phyloP scores from a whole-genome alignment of 805 yeast genomes.

The Candida tallmaniae region DNA sequence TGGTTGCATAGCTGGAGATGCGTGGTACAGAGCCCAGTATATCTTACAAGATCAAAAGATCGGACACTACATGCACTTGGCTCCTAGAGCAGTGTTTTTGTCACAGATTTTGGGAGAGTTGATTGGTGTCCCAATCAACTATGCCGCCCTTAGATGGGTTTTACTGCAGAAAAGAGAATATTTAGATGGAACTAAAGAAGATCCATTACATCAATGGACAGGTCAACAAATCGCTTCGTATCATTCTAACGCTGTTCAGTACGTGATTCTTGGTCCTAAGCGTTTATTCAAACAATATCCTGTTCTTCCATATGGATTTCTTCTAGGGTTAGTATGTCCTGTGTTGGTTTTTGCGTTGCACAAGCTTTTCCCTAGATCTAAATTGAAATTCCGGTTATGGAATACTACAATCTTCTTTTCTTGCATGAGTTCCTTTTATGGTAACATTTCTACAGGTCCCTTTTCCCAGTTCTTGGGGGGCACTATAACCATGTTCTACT shows the following conservation, averaged over 20 bases:
- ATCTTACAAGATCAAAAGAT: conserved; percentile 28
- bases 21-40: conserved; percentile 49
- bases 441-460: conserved; percentile 47
- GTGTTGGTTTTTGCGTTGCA: conserved; percentile 26
- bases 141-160: conserved; percentile 46
- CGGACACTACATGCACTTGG: conserved; percentile 51
- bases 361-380: conserved; percentile 17
- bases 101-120: conserved; percentile 51
- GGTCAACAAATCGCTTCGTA: conserved; percentile 40
- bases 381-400: conserved; percentile 33
- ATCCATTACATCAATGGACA: conserved; percentile 51
- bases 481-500: conserved; percentile 44
- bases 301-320: conserved; percentile 41
- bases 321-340: conserved; percentile 38
- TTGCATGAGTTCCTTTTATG: conserved; percentile 44
- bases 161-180: conserved; percentile 34
- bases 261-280: conserved; percentile 45
- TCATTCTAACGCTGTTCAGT: conserved; percentile 48
- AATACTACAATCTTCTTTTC: conserved; percentile 48
- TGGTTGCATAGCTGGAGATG: conserved; percentile 51
- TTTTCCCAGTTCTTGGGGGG: conserved; percentile 46
- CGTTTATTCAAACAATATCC: conserved; percentile 40
- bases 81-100: conserved; percentile 47
- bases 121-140: conserved; percentile 51
- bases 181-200: conserved; percentile 28